Percentiles rank a stretch among this genome's conserved stretches.
Evolutionary conservation across 768 basidiomycete species (phyloP).

Genomic region (Xerocomellus chrysenteron): DNA sequence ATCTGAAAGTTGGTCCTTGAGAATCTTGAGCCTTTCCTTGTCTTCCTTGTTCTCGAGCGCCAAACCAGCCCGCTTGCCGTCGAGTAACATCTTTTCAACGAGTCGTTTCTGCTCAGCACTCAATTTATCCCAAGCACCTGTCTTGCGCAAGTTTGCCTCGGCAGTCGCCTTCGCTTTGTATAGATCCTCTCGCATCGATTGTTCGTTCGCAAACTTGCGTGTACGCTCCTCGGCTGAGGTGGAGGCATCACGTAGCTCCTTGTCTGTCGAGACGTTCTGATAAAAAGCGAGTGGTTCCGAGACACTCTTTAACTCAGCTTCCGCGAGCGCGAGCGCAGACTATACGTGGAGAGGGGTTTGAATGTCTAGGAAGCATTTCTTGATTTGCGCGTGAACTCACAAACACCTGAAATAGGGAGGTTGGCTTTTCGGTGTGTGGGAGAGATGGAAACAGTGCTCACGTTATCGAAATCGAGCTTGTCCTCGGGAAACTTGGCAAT

Average conservation of each 20-base stretch:
- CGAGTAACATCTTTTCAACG: slow-evolving; percentile 73
- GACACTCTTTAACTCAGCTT: slow-evolving; percentile 50
- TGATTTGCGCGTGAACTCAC: slow-evolving; percentile 43
- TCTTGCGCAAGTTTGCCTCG: slow-evolving; percentile 61
- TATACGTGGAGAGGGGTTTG: slow-evolving; percentile 28
- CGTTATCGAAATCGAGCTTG: slow-evolving; percentile 66
- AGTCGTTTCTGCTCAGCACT: slow-evolving; percentile 71
- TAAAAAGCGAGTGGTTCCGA: slow-evolving; percentile 71
- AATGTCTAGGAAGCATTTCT: slow-evolving; percentile 9
- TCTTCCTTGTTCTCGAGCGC: slow-evolving; percentile 63
- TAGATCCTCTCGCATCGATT: slow-evolving; percentile 78
- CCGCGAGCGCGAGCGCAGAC: slow-evolving; percentile 59
- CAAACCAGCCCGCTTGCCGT: slow-evolving; percentile 76
- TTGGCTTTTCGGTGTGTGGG: not conserved
- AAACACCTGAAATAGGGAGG: slow-evolving; percentile 52
- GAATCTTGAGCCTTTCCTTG: slow-evolving; percentile 50
- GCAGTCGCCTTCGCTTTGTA: slow-evolving; percentile 69
- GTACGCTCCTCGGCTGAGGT: slow-evolving; percentile 66
- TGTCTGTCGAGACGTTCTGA: slow-evolving; percentile 72
- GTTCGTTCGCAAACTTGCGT: slow-evolving; percentile 69
- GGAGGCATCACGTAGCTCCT: slow-evolving; percentile 76
- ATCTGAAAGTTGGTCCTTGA: slow-evolving; percentile 77
- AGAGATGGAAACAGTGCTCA: slow-evolving; percentile 32
- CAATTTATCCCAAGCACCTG: slow-evolving; percentile 60
- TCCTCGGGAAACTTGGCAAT: slow-evolving; percentile 56